Evolutionary conservation across 73 alveolate species (phyloP).

Genomic region (Tetrahymena borealis): DNA sequence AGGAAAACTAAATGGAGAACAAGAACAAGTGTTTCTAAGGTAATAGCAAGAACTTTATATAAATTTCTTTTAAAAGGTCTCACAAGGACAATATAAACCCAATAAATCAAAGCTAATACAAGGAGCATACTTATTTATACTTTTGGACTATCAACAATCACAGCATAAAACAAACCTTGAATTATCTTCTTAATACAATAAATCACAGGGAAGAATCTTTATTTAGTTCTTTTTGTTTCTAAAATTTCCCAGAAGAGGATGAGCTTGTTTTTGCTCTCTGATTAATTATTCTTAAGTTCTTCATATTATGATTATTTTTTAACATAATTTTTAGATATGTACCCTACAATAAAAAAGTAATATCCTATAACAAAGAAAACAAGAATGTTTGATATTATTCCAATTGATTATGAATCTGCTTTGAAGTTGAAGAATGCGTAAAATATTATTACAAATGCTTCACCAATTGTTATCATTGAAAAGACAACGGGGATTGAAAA

Average conservation of each 20-base stretch:
- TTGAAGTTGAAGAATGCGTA: background rate
- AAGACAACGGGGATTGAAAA: background rate
- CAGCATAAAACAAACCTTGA: background rate
- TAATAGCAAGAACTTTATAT: background rate
- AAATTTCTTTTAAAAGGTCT: background rate
- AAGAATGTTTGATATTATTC: background rate
- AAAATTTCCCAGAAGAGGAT: background rate
- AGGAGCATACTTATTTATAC: background rate
- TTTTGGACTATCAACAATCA: background rate
- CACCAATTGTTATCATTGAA: background rate
- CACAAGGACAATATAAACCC: background rate
- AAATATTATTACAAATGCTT: background rate
- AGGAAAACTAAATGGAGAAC: background rate
- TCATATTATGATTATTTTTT: background rate
- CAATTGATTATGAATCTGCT: background rate
- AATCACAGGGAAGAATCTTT: background rate
- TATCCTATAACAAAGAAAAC: background rate
- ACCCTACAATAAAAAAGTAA: background rate
- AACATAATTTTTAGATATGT: background rate
- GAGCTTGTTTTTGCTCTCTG: background rate
- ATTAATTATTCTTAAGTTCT: background rate
- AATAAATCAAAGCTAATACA: background rate
- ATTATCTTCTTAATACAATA: background rate
- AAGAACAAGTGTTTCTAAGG: background rate
- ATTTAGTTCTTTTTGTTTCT: background rate